phyloP scores from a whole-genome alignment of 2,329 filamentous ascomycete genomes.

The Talaromyces sp. region DNA sequence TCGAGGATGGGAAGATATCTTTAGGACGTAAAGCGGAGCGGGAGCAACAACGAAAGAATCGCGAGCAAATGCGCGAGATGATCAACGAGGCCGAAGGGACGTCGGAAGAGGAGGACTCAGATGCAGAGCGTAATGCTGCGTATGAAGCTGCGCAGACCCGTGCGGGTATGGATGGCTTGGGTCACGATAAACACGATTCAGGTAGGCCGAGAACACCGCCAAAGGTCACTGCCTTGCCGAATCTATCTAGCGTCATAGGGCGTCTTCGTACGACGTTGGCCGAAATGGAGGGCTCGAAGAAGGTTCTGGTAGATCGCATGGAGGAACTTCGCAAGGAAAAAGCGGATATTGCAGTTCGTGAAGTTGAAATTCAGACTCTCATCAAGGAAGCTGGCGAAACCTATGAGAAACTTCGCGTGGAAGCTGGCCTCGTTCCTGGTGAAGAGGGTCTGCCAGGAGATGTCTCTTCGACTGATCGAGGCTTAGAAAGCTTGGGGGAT shows the following conservation, averaged over 20 bases:
- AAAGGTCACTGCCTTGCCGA: constrained; percentile 73
- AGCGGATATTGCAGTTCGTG: constrained; percentile 62
- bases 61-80: constrained; percentile 75
- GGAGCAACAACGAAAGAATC: constrained; percentile 61
- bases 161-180: constrained; percentile 74
- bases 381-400: constrained; percentile 75
- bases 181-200: constrained; percentile 33
- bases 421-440: constrained; percentile 34
- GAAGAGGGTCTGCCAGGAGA: constrained; percentile 25
- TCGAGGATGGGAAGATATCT: constrained; percentile 76
- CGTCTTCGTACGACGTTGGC: constrained; percentile 60
- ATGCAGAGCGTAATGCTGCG: constrained; percentile 64
- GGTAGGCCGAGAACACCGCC: constrained; percentile 58
- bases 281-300: constrained; percentile 61
- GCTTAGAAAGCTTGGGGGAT: constrained; percentile 38
- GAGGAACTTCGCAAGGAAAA: constrained; percentile 66
- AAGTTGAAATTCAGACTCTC: constrained; percentile 74
- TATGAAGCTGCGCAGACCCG: constrained; percentile 85
- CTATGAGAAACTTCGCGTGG: constrained; percentile 57
- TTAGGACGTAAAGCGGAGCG: constrained; percentile 75
- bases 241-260: constrained; percentile 63
- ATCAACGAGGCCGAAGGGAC: constrained; percentile 74
- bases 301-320: constrained; percentile 59
- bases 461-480: constrained; percentile 32
- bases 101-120: constrained; percentile 61